These are phyloP conservation scores for Kwoniella bestiolae DNA, from an alignment of 768 basidiomycete genomes.

Conservation along the genomic window DNA sequence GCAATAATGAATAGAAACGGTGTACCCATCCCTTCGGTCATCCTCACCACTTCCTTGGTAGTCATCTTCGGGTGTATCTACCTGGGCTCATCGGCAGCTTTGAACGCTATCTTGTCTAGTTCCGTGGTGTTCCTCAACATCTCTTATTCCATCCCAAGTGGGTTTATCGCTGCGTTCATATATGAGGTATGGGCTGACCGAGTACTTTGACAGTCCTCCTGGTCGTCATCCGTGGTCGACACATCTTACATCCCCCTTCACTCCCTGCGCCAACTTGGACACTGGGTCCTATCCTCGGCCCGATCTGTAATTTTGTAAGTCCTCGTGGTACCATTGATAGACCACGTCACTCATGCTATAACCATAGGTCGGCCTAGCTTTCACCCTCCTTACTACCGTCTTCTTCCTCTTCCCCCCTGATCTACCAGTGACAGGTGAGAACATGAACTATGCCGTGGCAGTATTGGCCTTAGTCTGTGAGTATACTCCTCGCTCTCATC, in stretches of 20 bases:
- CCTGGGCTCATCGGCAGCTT: constrained; percentile 42
- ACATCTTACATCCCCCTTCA: constrained; percentile 35
- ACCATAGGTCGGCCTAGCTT: constrained; percentile 41
- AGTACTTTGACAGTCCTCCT: constrained; percentile 24
- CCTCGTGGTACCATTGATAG: neutral
- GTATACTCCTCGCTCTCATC: neutral
- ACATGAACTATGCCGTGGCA: constrained; percentile 52
- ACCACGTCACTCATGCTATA: neutral
- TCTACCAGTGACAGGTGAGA: constrained; percentile 38
- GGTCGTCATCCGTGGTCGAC: constrained; percentile 37
- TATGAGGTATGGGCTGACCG: neutral
- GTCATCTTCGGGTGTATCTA: constrained; percentile 50
- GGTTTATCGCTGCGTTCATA: constrained; percentile 6
- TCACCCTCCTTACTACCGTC: constrained; percentile 54
- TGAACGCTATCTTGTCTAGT: constrained; percentile 51
- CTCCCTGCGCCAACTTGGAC: constrained; percentile 55
- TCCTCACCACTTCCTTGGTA: constrained; percentile 39
- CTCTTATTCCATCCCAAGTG: constrained; percentile 48
- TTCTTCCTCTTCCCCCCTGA: constrained; percentile 54
- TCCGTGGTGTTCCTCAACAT: constrained; percentile 50
- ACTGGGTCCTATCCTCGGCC: constrained; percentile 50
- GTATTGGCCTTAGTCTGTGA: constrained; percentile 48
- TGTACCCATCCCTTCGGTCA: constrained; percentile 43
- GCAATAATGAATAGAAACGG: constrained; percentile 34
- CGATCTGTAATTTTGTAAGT: constrained; percentile 41